Conservation (phyloP, 2,329 filamentous ascomycete species). For the Fusarium sp. region DNA sequence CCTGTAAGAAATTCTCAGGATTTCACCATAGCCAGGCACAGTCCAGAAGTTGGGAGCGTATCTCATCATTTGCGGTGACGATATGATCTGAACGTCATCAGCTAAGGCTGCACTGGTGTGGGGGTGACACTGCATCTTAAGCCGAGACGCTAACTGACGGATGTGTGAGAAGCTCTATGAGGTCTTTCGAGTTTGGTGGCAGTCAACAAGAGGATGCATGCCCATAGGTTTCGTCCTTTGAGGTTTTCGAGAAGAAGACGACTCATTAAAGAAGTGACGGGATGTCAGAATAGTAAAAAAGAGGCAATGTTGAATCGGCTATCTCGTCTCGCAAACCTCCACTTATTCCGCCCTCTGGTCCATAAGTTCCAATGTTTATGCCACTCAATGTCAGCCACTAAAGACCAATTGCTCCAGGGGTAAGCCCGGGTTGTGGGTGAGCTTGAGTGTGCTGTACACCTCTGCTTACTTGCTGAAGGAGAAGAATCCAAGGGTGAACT, state of each 20-base stretch:
- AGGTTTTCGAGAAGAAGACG: neutral
- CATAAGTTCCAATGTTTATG: neutral
- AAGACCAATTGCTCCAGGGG: conserved; percentile 2
- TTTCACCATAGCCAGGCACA: neutral
- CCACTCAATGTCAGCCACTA: neutral
- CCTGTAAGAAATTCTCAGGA: neutral
- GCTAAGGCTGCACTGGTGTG: conserved; percentile 22
- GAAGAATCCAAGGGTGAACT: conserved; percentile 3
- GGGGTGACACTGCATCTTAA: conserved; percentile 23
- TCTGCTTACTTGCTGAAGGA: neutral
- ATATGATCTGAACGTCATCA: conserved; percentile 21
- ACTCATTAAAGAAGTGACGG: neutral
- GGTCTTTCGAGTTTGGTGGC: neutral
- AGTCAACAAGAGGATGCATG: neutral
- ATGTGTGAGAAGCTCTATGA: neutral
- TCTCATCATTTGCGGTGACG: neutral
- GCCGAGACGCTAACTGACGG: conserved; percentile 14
- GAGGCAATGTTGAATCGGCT: neutral
- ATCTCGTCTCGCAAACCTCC: neutral
- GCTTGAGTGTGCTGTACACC: neutral
- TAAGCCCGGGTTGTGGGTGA: conserved; percentile 1
- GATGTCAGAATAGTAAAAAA: neutral
- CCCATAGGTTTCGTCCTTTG: neutral
- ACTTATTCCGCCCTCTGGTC: neutral
- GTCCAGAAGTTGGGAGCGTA: neutral